Evolutionary conservation across 2,329 filamentous ascomycete species (phyloP).

Genomic region (Penicillium thymicola): DNA sequence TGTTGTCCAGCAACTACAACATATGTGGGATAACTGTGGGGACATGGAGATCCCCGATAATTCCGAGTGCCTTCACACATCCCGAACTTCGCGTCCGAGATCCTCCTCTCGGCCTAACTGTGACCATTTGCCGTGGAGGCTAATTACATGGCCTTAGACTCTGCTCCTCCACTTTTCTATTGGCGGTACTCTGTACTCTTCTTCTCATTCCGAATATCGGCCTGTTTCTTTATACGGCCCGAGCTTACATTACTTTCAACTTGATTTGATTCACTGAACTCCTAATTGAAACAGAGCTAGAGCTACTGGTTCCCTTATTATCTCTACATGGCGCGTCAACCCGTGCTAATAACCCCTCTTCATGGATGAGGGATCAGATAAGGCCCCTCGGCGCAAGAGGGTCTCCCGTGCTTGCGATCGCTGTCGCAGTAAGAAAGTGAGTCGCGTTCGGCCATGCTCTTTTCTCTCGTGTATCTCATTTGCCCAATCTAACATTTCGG

Average conservation of each 20-base stretch:
- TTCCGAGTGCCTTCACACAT: background rate
- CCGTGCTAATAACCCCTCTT: constrained; percentile 25
- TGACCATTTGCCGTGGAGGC: background rate
- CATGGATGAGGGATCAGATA: constrained; percentile 42
- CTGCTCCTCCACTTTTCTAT: background rate
- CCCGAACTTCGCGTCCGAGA: constrained; percentile 4
- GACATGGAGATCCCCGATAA: background rate
- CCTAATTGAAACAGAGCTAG: background rate
- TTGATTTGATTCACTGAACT: background rate
- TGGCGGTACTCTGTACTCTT: background rate
- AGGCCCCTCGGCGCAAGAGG: constrained; percentile 43
- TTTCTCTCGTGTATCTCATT: background rate
- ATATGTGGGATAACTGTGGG: background rate
- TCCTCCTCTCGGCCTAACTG: background rate
- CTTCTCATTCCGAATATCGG: background rate
- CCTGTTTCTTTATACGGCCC: background rate
- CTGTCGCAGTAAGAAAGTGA: constrained; percentile 45
- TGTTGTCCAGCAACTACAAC: background rate
- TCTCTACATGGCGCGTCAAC: constrained; percentile 26
- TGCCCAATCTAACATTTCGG: background rate
- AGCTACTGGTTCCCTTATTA: background rate
- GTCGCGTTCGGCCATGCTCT: background rate
- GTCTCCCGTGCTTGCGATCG: constrained; percentile 47
- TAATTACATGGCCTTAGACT: background rate
- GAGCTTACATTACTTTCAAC: background rate